phyloP scores from a whole-genome alignment of 768 basidiomycete genomes.

The Boletus insuetus region DNA sequence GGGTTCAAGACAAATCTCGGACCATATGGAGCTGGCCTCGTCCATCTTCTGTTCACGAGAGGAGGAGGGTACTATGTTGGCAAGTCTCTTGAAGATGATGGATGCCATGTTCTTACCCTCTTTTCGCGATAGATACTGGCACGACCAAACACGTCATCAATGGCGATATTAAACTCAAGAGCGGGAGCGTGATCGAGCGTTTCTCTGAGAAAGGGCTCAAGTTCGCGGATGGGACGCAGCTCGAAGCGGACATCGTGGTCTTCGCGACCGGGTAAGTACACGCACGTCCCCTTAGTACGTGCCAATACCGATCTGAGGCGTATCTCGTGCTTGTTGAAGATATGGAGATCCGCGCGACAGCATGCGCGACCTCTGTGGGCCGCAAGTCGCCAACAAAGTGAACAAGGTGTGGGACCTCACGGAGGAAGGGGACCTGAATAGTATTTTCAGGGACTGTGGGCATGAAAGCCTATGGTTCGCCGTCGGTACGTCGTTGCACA shows the following conservation, averaged over 20 bases:
- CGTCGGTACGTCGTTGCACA: slow-evolving; percentile 18
- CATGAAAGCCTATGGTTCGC: slow-evolving; percentile 37
- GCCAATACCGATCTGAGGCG: background rate
- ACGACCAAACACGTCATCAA: slow-evolving; percentile 43
- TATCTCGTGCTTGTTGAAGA: slow-evolving; percentile 25
- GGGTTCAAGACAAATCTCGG: slow-evolving; percentile 41
- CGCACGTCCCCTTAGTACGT: background rate
- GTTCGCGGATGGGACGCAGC: slow-evolving; percentile 13
- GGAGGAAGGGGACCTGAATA: slow-evolving; percentile 57
- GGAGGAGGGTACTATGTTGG: slow-evolving; percentile 44
- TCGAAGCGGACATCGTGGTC: slow-evolving; percentile 33
- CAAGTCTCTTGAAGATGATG: background rate
- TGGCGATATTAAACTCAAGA: slow-evolving; percentile 52
- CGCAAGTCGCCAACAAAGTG: slow-evolving; percentile 43
- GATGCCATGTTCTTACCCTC: background rate
- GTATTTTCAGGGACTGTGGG: slow-evolving; percentile 33
- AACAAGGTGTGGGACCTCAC: slow-evolving; percentile 59
- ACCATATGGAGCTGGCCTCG: slow-evolving; percentile 31
- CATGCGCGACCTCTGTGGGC: slow-evolving; percentile 44
- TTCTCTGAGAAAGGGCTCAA: slow-evolving; percentile 33
- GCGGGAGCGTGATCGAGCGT: slow-evolving; percentile 32
- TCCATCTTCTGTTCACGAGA: slow-evolving; percentile 24
- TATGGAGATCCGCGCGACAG: slow-evolving; percentile 44
- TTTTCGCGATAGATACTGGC: slow-evolving; percentile 31
- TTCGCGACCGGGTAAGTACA: slow-evolving; percentile 29